Evolutionary conservation across 306 rosid species (phyloP).

Genomic region (Cicer cuneatum): DNA sequence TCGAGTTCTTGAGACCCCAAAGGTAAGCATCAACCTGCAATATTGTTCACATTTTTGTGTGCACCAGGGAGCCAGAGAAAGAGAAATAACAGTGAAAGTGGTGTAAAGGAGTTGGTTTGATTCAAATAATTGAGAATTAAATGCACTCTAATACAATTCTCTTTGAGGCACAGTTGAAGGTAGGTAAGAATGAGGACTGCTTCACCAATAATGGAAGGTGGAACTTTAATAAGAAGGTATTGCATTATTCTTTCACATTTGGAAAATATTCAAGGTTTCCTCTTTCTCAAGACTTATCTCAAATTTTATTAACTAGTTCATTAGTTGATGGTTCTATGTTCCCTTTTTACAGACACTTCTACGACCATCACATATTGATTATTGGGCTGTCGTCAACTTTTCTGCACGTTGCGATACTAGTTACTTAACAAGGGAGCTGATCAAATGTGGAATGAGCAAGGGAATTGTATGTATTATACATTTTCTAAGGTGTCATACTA

Average conservation of each 20-base stretch:
- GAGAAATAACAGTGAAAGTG: conserved; percentile 22
- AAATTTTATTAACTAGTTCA: conserved; percentile 33
- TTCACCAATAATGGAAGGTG: conserved; percentile 83
- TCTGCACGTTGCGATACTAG: conserved; percentile 91
- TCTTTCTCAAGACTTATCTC: conserved; percentile 19
- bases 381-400: conserved; percentile 88
- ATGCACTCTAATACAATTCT: conserved; percentile 36
- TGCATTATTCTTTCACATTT: conserved; percentile 31
- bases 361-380: conserved; percentile 59
- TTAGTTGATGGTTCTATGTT: conserved; percentile 37
- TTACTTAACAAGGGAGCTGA: conserved; percentile 84
- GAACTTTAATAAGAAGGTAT: conserved; percentile 88
- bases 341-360: conserved; percentile 61
- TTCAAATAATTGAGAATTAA: conserved; percentile 40
- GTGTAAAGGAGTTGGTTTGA: conserved; percentile 21
- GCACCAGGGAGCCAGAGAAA: conserved; percentile 18
- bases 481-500: conserved; percentile 11
- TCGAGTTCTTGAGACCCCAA: conserved; percentile 84
- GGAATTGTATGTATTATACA: conserved; percentile 74
- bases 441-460: conserved; percentile 85
- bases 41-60: conserved; percentile 33
- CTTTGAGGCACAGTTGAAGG: conserved; percentile 71
- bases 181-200: conserved; percentile 76
- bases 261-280: conserved; percentile 8
- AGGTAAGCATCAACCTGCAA: conserved; percentile 51